Evolutionary conservation across 2,329 filamentous ascomycete genomes (phyloP).

Genomic region (Exophiala viscosa): DNA sequence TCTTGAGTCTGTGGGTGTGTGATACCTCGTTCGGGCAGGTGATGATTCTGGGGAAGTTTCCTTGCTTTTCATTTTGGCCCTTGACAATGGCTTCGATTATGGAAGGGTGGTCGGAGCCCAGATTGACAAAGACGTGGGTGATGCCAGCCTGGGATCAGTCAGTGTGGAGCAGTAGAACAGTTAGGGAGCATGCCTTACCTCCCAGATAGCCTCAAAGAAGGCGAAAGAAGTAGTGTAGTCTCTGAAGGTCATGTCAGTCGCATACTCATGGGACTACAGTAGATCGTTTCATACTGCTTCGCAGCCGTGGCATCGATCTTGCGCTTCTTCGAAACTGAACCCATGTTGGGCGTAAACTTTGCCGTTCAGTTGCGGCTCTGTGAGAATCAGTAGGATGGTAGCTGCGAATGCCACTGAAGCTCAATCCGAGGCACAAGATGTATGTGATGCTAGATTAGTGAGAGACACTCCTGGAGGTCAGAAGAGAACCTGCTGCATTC

Average conservation of each 20-base stretch:
- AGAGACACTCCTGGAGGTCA: too few relatives aligned
- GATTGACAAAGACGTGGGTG: conserved; percentile 51
- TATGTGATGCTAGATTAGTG: too few relatives aligned
- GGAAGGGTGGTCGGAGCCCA: conserved; percentile 62
- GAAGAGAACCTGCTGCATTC: too few relatives aligned
- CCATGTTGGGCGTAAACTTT: not conserved
- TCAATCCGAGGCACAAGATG: too few relatives aligned
- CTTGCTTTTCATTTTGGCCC: conserved; percentile 63
- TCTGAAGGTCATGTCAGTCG: not conserved
- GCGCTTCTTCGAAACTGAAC: not conserved
- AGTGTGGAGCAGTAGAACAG: not conserved
- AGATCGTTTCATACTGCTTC: not conserved
- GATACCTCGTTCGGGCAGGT: conserved; percentile 75
- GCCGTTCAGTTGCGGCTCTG: too few relatives aligned
- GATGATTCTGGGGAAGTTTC: conserved; percentile 67
- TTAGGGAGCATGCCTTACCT: conserved; percentile 51
- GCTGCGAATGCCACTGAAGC: too few relatives aligned
- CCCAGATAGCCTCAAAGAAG: conserved; percentile 78
- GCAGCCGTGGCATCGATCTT: not conserved
- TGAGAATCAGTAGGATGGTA: too few relatives aligned
- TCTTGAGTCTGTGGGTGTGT: not conserved
- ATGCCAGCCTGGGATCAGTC: conserved; percentile 42
- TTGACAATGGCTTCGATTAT: conserved; percentile 79
- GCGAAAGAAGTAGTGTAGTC: conserved; percentile 70
- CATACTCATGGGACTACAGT: not conserved